A percentile compares a stretch with the other conserved stretches of the same genome.
Evolutionary conservation across 306 rosid species (phyloP).

Genomic region (Vicia villosa): DNA sequence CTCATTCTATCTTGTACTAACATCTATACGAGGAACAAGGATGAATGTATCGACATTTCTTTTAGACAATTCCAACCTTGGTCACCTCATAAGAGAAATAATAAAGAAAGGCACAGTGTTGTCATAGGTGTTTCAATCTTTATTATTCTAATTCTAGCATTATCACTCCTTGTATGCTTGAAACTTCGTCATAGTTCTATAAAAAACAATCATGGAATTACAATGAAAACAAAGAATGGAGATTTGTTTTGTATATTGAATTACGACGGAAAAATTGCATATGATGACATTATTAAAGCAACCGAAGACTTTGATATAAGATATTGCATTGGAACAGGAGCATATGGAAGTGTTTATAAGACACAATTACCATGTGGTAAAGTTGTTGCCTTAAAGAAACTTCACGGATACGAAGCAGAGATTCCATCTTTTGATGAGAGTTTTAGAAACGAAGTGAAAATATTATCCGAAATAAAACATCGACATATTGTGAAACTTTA

Average conservation of each 20-base stretch:
- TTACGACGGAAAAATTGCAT: slow-evolving; percentile 11
- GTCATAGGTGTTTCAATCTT: neutral
- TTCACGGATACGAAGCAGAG: slow-evolving; percentile 17
- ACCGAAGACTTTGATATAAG: neutral
- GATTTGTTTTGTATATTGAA: slow-evolving; percentile 20
- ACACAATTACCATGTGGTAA: slow-evolving; percentile 17
- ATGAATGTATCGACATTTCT: neutral
- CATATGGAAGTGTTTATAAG: slow-evolving; percentile 32
- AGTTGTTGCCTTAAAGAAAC: too few species aligned
- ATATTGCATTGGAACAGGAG: slow-evolving; percentile 32
- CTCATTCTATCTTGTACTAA: neutral
- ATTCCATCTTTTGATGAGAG: neutral
- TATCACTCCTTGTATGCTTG: neutral
- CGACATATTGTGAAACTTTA: slow-evolving; percentile 22
- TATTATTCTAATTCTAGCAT: neutral
- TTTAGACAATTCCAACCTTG: neutral
- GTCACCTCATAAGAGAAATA: neutral
- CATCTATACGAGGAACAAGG: neutral
- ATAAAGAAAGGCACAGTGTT: neutral
- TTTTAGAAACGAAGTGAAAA: slow-evolving; percentile 28
- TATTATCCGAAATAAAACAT: slow-evolving; percentile 29
- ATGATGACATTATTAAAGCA: slow-evolving; percentile 11
- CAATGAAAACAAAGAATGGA: neutral
- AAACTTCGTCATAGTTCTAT: neutral
- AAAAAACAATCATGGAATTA: neutral